Evolutionary conservation across 2,329 filamentous ascomycete species (phyloP), one percentile per base, ranked within the genome.

Genomic region (Parastagonospora nodorum): DNA sequence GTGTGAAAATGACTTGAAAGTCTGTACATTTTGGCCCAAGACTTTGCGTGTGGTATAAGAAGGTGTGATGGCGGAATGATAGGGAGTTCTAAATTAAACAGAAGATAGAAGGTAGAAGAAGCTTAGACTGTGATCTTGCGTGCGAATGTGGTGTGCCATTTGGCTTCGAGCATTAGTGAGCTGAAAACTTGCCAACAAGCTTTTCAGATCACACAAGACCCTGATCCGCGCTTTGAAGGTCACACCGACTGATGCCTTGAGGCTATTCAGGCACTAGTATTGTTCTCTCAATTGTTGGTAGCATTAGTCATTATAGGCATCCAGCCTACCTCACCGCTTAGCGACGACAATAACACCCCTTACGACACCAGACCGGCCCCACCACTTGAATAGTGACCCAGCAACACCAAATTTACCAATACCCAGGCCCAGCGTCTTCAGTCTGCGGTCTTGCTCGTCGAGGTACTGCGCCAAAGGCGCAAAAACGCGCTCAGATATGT

Each of bases 401-500:
- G 74, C 74, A 1, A 57, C 64, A 24, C 60, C 54, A 32, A 74
- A 74, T 32, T 66, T 67, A 1, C 75, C 75, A 50, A 78, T 51
- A 2, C 67, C 64, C 28, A 78, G 50, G 1, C 77, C 75, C 53
- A 72, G 67, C 27, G 45, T 50, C 32, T 58, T 60, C 43, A 78
- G 51, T 31, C 71, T 69, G 15, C 41, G 47, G n/a, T 75, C 67
- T 48, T 72, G 71, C n/a, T 56, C 48, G 8, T 64, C 61, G 24
- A 85, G 64, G 48, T 78, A 83, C 1, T 45, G 57, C 4, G 78
- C 75, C 12, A 85, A 62, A 0, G 80, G 80, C 0, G 66, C 55
- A 58, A 85, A 85, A 0, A 84, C 82, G 52, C 82, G 66, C 5
- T 77, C 72, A 2, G 82, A 81, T 14, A 85, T 71, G 58, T 85